Evolutionary conservation across 2,329 filamentous ascomycete species (phyloP).

Genomic region (Berkeleyomyces basicola): DNA sequence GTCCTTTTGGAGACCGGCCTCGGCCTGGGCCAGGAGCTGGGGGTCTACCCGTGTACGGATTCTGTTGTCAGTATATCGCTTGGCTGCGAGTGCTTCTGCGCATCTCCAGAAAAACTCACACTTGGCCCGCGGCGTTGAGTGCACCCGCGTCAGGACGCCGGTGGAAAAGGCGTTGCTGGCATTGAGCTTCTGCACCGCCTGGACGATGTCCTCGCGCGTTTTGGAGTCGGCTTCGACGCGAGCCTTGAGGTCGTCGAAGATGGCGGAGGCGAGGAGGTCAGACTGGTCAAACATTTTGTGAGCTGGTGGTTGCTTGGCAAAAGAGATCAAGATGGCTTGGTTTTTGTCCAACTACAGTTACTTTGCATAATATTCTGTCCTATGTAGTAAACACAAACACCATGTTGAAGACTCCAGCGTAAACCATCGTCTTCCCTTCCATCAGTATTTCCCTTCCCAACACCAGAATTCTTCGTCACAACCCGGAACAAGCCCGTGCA

Average conservation of each 20-base stretch:
- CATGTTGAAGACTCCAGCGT: not conserved
- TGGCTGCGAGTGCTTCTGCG: not conserved
- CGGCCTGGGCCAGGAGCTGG: constrained; percentile 50
- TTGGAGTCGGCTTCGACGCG: constrained; percentile 3
- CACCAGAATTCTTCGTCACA: constrained; percentile 25
- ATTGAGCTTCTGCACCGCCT: constrained; percentile 8
- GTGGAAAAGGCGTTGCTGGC: constrained; percentile 7
- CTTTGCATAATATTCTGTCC: too few relatives aligned
- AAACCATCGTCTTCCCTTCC: not conserved
- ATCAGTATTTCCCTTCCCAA: not conserved
- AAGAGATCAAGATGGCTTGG: too few relatives aligned
- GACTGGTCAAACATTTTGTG: not conserved
- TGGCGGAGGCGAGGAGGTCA: constrained; percentile 4
- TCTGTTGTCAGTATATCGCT: not conserved
- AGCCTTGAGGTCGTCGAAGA: constrained; percentile 11
- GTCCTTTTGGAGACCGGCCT: constrained; percentile 56
- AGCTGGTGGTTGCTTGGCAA: not conserved
- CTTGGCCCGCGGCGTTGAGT: constrained; percentile 58
- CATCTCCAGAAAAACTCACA: constrained; percentile 24
- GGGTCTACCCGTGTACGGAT: constrained; percentile 33
- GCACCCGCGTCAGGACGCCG: constrained; percentile 32
- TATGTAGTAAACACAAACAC: too few relatives aligned
- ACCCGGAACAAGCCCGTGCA: constrained; percentile 22
- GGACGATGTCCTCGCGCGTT: constrained; percentile 3
- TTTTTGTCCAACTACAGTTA: too few relatives aligned